Evolutionary conservation across 2,329 filamentous ascomycete genomes (phyloP), one percentile per base, ranked within the genome.

Genomic region (Neopestalotiopsis clavispora): DNA sequence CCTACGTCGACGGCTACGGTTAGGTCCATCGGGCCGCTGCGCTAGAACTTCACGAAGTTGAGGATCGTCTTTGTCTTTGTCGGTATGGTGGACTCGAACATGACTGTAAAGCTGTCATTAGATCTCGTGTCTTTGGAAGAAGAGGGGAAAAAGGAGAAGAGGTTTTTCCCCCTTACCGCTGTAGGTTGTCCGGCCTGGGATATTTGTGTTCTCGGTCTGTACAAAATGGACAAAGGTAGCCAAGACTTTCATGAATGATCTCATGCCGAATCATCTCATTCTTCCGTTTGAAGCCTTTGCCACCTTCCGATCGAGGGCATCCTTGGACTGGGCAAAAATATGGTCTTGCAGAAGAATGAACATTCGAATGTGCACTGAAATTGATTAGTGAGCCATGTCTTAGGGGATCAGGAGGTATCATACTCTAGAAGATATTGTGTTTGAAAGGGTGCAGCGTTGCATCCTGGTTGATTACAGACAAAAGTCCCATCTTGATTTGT

Each of bases 201-300:
- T 98, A 98, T 78, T 92, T 95, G 79, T 98, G 95, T 78, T 98
- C 94, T 73, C 94, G 88, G 75, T 97, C 94, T 1, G 94, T 92
- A 79, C 96, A 98, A 78, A 98, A 98, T 0, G 96, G 96, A 79
- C 96, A 99, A 38, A 97, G 90, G 76, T 98, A 98, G 69, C 95
- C 95, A 1, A 96, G 96, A 7, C 94, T 97, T 72, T 94, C 91
- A 77, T 99, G 96, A 3, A 98, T 95, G 3, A 98, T 87, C 1
- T 95, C 95, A 76, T 92, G 90, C 30, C 90, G 82, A 60, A 92
- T 91, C 90, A 92, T 91, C 76, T 92, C 90, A 72, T 92, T 92
- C 77, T 92, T 92, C 67, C 90, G 84, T 78, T 92, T 92, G 78
- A 92, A 92, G 0, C 90, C 90, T 72, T 89, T 90, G 3, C 90